phyloP scores from a whole-genome alignment of 2,329 filamentous ascomycete genomes.

The Lachnellula subtilissima region DNA sequence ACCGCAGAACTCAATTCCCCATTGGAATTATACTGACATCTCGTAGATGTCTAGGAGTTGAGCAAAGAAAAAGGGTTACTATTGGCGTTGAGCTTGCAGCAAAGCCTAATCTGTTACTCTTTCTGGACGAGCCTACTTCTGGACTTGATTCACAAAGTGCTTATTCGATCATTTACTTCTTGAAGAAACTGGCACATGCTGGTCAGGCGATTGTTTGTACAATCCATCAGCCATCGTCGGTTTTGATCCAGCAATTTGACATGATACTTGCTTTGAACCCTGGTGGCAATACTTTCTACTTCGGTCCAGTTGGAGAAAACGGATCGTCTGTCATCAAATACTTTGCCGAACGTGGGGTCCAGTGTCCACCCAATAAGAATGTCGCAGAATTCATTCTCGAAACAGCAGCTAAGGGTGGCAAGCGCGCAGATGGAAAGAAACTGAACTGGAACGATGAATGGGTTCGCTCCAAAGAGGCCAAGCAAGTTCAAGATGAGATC shows the following conservation, averaged over 20 bases:
- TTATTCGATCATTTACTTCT: conserved; percentile 62
- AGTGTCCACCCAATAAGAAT: conserved; percentile 63
- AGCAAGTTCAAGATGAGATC: conserved; percentile 58
- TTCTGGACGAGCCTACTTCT: conserved; percentile 68
- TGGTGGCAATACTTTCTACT: conserved; percentile 67
- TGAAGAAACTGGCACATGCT: conserved; percentile 61
- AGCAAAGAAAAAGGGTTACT: conserved; percentile 62
- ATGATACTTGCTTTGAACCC: conserved; percentile 66
- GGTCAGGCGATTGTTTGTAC: conserved; percentile 71
- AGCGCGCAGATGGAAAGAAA: conserved; percentile 47
- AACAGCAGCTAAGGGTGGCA: conserved; percentile 54
- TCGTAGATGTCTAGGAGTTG: conserved; percentile 12
- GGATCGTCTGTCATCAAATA: conserved; percentile 62
- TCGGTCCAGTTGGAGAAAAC: conserved; percentile 65
- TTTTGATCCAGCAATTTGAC: conserved; percentile 68
- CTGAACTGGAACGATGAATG: conserved; percentile 75
- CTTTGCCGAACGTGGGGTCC: conserved; percentile 60
- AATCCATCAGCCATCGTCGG: conserved; percentile 66
- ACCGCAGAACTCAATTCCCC: conserved; percentile 45
- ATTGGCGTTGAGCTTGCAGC: conserved; percentile 71
- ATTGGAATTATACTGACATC: background rate
- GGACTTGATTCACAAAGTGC: conserved; percentile 67
- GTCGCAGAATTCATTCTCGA: conserved; percentile 64
- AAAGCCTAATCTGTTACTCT: conserved; percentile 62
- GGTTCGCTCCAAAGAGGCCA: conserved; percentile 59